Conservation (phyloP, 2,329 filamentous ascomycete genomes). For the Fusarium drepaniforme region DNA sequence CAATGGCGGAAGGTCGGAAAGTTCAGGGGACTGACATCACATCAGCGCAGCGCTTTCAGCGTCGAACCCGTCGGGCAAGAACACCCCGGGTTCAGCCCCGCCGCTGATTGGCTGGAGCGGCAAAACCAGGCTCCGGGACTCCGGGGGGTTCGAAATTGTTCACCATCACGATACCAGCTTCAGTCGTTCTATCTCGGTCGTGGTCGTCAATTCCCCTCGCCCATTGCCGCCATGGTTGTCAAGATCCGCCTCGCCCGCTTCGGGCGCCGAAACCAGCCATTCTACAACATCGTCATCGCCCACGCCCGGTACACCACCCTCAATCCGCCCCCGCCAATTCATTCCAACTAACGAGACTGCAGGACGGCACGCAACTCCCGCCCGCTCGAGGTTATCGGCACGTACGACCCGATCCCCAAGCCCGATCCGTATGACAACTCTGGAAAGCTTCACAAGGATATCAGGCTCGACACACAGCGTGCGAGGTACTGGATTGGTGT, state of each 20-base stretch:
- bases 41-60: constrained; percentile 8
- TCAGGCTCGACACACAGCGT: constrained; percentile 83
- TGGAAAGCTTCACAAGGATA: constrained; percentile 87
- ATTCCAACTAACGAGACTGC: constrained; percentile 10
- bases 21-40: constrained; percentile 37
- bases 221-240: constrained; percentile 78
- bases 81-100: neutral
- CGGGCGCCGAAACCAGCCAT: constrained; percentile 86
- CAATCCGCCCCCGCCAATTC: neutral
- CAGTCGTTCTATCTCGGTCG: constrained; percentile 11
- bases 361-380: constrained; percentile 89
- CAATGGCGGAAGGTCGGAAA: constrained; percentile 25
- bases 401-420: constrained; percentile 77
- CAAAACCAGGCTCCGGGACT: constrained; percentile 50
- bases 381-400: constrained; percentile 92
- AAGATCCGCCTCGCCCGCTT: constrained; percentile 95
- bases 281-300: constrained; percentile 97
- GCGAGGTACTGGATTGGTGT: constrained; percentile 98
- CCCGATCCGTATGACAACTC: constrained; percentile 69
- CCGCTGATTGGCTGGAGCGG: constrained; percentile 49
- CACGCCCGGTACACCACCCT: constrained; percentile 81
- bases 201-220: constrained; percentile 27
- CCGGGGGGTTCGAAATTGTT: constrained; percentile 46
- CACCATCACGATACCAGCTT: constrained; percentile 30
- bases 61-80: neutral